Percentiles rank a stretch among this genome's conserved stretches.
phyloP scores from a whole-genome alignment of 345 rosid species.

The rapeseed (Brassica napus) region DNA sequence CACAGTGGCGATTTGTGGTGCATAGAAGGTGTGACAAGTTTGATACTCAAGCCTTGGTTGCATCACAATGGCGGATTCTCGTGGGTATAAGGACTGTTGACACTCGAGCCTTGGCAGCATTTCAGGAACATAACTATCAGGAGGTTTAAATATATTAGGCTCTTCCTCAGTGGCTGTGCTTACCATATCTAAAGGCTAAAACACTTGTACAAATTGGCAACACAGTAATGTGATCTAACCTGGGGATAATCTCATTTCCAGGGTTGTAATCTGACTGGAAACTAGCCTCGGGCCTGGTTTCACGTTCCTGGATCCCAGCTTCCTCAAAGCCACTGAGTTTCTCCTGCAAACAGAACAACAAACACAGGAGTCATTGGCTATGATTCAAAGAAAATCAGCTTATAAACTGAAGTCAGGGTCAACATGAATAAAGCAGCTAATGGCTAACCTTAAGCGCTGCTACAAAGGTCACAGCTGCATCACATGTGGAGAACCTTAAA shows the following conservation, averaged over 20 bases:
- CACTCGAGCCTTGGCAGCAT: no score
- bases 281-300: slow-evolving; percentile 56
- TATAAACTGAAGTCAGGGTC: neutral
- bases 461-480: slow-evolving; percentile 59
- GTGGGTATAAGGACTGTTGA: neutral
- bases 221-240: slow-evolving; percentile 44
- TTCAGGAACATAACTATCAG: neutral
- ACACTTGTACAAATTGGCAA: neutral
- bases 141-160: neutral
- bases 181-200: slow-evolving; percentile 12
- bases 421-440: neutral
- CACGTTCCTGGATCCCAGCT: slow-evolving; percentile 39
- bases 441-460: slow-evolving; percentile 56
- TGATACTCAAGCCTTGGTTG: neutral
- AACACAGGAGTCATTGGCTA: slow-evolving; percentile 17
- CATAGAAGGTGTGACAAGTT: neutral
- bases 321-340: slow-evolving; percentile 42
- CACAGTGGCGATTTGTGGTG: neutral
- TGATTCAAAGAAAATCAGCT: slow-evolving; percentile 17
- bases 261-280: slow-evolving; percentile 50
- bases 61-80: neutral
- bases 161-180: slow-evolving; percentile 44
- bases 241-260: slow-evolving; percentile 33
- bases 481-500: slow-evolving; percentile 54
- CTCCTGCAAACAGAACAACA: slow-evolving; percentile 45